Percentiles rank a stretch among this genome's conserved stretches.
Evolutionary conservation across 345 rosid species (phyloP).

Genomic region (Clausena lansium): DNA sequence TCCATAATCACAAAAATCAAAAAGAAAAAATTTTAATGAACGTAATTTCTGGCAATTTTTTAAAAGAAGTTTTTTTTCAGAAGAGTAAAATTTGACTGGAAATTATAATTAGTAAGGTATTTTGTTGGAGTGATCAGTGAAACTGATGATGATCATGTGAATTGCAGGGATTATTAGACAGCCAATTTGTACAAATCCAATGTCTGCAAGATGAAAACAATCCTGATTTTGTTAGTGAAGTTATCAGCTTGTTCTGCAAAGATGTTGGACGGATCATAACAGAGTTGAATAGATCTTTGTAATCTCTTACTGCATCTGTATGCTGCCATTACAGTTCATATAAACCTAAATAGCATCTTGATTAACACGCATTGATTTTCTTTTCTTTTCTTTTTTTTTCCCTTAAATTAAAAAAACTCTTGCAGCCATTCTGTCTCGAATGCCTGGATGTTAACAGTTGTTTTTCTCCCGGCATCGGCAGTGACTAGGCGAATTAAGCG

Average conservation of each 20-base stretch:
- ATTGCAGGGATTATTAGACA: conserved; percentile 29
- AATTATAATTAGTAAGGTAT: background rate
- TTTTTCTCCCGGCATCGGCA: conserved; percentile 30
- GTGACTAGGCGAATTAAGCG: no score
- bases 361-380: no score
- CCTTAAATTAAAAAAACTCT: no score
- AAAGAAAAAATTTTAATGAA: no score
- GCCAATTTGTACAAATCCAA: conserved; percentile 31
- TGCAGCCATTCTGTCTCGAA: no score
- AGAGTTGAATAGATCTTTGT: conserved; percentile 27
- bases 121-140: background rate
- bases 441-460: no score
- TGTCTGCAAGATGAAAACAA: conserved; percentile 28
- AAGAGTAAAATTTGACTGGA: no score
- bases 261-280: conserved; percentile 34
- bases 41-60: no score
- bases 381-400: no score
- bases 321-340: background rate
- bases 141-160: background rate
- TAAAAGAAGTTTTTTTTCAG: no score
- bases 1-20: no score
- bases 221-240: conserved; percentile 36
- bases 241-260: conserved; percentile 33
- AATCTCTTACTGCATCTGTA: conserved; percentile 5
- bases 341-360: background rate